phyloP scores from a whole-genome alignment of 2,329 filamentous ascomycete genomes.

The Pyricularia pennisetigena region DNA sequence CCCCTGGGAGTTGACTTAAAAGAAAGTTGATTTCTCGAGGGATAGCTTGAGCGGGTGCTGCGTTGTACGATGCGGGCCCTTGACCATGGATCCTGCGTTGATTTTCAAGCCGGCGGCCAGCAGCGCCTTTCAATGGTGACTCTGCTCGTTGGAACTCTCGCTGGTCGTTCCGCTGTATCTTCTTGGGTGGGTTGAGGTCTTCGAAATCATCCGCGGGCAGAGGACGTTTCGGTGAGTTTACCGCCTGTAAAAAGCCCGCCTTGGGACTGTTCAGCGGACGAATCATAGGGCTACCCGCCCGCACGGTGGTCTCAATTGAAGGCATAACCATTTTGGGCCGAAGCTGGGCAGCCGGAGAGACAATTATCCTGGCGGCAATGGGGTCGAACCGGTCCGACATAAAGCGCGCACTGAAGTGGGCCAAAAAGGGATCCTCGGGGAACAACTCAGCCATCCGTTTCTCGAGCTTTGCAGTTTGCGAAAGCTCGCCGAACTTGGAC shows the following conservation, averaged over 20 bases:
- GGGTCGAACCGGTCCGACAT: constrained; percentile 69
- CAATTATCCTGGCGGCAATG: constrained; percentile 67
- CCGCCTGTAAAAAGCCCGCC: constrained; percentile 34
- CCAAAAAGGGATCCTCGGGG: constrained; percentile 71
- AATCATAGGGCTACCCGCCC: constrained; percentile 15
- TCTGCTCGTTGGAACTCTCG: constrained; percentile 83
- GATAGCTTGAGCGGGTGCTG: constrained; percentile 47
- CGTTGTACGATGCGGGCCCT: constrained; percentile 19
- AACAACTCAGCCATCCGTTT: constrained; percentile 90
- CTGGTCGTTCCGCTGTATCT: constrained; percentile 54
- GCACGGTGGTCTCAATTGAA: constrained; percentile 35
- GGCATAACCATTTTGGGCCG: constrained; percentile 45
- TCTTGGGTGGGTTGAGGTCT: constrained; percentile 64
- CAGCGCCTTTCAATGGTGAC: constrained; percentile 85
- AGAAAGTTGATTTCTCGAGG: constrained; percentile 59
- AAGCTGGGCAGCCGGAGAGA: constrained; percentile 73
- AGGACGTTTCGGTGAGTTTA: constrained; percentile 51
- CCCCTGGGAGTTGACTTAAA: constrained; percentile 64
- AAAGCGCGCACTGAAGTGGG: constrained; percentile 69
- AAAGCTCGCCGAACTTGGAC: constrained; percentile 84
- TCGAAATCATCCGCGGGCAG: constrained; percentile 63
- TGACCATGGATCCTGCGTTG: constrained; percentile 52
- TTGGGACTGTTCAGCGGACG: constrained; percentile 30
- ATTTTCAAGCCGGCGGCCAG: constrained; percentile 75
- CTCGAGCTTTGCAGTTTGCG: constrained; percentile 84